phyloP scores from a whole-genome alignment of 179 eudicot species.

The Camellia oleifera region DNA sequence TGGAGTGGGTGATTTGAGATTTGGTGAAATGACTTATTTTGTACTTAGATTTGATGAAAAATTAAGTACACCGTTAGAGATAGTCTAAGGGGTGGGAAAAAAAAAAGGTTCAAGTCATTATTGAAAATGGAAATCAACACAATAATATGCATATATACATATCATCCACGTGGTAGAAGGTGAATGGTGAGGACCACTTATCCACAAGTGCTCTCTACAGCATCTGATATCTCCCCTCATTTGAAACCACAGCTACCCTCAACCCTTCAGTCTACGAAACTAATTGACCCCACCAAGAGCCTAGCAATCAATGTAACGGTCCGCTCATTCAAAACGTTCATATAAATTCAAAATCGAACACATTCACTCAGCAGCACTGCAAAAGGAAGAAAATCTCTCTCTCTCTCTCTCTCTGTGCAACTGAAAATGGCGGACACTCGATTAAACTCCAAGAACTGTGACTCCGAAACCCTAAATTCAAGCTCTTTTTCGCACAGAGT shows the following conservation, averaged over 20 bases:
- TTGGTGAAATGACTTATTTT: too few species aligned
- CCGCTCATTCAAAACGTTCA: conserved; percentile 1
- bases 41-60: too few species aligned
- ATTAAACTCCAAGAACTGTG: neutral
- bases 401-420: neutral
- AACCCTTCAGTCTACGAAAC: neutral
- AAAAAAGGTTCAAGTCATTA: too few species aligned
- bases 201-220: too few species aligned
- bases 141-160: too few species aligned
- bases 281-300: neutral
- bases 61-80: too few species aligned
- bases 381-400: neutral
- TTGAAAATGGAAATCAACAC: too few species aligned
- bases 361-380: neutral
- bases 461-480: conserved; percentile 6
- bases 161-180: neutral
- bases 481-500: neutral
- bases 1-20: too few species aligned
- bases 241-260: neutral
- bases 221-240: neutral
- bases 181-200: neutral
- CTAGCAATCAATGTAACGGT: neutral
- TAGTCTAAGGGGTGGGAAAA: too few species aligned
- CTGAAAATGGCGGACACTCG: neutral
- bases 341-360: neutral